Percentiles rank a stretch among this genome's conserved stretches.
Conservation (phyloP, 768 basidiomycete species). For the Leccinum rimulosum region DNA sequence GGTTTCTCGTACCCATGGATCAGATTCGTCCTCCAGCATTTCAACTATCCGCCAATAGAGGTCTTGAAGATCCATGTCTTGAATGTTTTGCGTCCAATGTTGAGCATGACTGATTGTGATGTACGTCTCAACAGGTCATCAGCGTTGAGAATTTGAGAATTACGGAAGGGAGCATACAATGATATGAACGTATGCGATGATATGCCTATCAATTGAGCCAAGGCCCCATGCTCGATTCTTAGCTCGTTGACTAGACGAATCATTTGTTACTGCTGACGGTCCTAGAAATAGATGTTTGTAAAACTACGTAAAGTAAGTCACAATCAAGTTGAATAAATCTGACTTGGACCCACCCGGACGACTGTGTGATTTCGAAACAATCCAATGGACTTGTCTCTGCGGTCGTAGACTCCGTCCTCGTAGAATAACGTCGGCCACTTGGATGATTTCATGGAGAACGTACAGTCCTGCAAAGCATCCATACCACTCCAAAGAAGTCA, state of each 20-base stretch:
- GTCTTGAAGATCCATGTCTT: slow-evolving; percentile 2
- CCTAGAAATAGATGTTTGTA: slow-evolving; percentile 4
- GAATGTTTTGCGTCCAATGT: background rate
- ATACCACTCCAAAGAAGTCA: background rate
- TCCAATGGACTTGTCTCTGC: background rate
- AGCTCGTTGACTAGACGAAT: background rate
- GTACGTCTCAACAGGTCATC: background rate
- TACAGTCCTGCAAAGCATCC: background rate
- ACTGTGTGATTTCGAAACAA: slow-evolving; percentile 1
- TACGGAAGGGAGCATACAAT: background rate
- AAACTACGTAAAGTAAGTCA: background rate
- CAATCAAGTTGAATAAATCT: background rate
- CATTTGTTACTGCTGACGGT: background rate
- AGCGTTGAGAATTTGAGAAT: background rate
- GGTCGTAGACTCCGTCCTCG: background rate
- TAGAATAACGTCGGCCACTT: slow-evolving; percentile 5
- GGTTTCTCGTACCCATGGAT: slow-evolving; percentile 1
- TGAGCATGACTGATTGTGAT: background rate
- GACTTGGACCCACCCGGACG: background rate
- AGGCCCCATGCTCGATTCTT: slow-evolving; percentile 6
- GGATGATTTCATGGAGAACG: background rate
- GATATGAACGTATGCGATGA: slow-evolving; percentile 5
- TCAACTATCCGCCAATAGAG: slow-evolving; percentile 1
- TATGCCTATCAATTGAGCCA: background rate
- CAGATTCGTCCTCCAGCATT: background rate